Evolutionary conservation across 2,329 filamentous ascomycete species (phyloP), one percentile per base, ranked within the genome.

Genomic region (Stromatinia cepivora): DNA sequence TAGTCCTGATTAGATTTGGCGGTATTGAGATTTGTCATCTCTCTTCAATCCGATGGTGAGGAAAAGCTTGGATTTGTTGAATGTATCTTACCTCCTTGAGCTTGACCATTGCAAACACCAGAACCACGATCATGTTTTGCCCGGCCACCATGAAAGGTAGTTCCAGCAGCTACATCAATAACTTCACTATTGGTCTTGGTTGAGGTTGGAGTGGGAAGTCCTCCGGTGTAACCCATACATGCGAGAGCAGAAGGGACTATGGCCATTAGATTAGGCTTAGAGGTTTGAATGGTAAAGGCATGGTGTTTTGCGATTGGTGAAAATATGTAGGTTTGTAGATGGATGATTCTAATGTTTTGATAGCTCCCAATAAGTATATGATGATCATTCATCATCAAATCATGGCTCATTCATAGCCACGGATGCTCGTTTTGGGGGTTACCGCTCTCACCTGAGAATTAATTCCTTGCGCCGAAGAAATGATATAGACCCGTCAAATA

Each of bases 101-200:
- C 11, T 36, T 58, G 64, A 20, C 46, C 39, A 1, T 25, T 39
- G 22, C 64, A 66, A n/a, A 52, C 39, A 57, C 64, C 52, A 13
- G 50, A 46, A 15, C 64, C 64, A 11, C 28, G 52, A 57, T 57
- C 64, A 13, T 57, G 39, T 54, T 48, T 66, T 25, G 39, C 53
- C 52, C 36, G 48, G 11, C 20, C 53, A 36, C 52, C 52, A 10
- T 66, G 39, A 4, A 34, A 48, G 39, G 42, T 36, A 5, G 39
- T 11, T n/a, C 39, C 42, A 17, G 39, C 52, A 36, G 64, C 53
- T 7, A 48, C 20, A n/a, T 57, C 53, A 9, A 66, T 66, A 3
- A 57, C 52, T 25, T 54, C 45, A 45, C 52, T 66, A 25, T 66
- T 57, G 22, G 39, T 66, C 25, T 66, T 66, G 11, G 36, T 66